These are phyloP conservation scores for Cyberlindnera xishuangbannaensis DNA, from an alignment of 805 yeast genomes.

Conservation along the genomic window DNA sequence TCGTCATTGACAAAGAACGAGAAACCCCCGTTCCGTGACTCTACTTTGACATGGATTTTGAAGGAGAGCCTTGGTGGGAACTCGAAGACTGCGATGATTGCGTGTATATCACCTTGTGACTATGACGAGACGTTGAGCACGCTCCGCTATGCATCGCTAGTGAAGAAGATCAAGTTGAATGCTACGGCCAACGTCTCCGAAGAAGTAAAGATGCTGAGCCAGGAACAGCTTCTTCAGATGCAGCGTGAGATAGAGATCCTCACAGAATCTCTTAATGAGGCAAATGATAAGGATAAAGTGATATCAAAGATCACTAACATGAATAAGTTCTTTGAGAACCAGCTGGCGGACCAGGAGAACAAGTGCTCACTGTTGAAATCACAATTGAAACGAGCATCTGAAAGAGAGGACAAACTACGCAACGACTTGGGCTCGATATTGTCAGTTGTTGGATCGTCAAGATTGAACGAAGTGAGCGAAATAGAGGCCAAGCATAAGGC, in stretches of 20 bases:
- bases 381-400: slow-evolving; percentile 7
- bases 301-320: slow-evolving; percentile 18
- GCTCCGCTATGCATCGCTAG: slow-evolving; percentile 70
- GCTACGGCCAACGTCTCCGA: slow-evolving; percentile 43
- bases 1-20: slow-evolving; percentile 38
- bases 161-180: slow-evolving; percentile 57
- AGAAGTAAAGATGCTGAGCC: slow-evolving; percentile 8
- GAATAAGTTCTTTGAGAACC: slow-evolving; percentile 23
- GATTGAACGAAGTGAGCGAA: no score
- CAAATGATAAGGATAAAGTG: slow-evolving; percentile 19
- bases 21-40: slow-evolving; percentile 47
- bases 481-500: no score
- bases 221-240: slow-evolving; percentile 13
- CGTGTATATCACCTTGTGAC: slow-evolving; percentile 76
- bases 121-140: slow-evolving; percentile 76
- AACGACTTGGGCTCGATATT: slow-evolving; percentile 5
- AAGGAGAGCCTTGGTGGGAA: slow-evolving; percentile 78
- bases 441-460: slow-evolving; percentile 1
- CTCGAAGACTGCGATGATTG: slow-evolving; percentile 84
- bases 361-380: slow-evolving; percentile 19
- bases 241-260: slow-evolving; percentile 17
- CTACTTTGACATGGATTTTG: slow-evolving; percentile 66
- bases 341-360: slow-evolving; percentile 23
- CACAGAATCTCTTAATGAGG: slow-evolving; percentile 15
- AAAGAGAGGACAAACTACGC: not conserved